These are phyloP conservation scores for Rhytidhysteron rufulum DNA, from an alignment of 2,329 filamentous ascomycete genomes.

Conservation along the genomic window DNA sequence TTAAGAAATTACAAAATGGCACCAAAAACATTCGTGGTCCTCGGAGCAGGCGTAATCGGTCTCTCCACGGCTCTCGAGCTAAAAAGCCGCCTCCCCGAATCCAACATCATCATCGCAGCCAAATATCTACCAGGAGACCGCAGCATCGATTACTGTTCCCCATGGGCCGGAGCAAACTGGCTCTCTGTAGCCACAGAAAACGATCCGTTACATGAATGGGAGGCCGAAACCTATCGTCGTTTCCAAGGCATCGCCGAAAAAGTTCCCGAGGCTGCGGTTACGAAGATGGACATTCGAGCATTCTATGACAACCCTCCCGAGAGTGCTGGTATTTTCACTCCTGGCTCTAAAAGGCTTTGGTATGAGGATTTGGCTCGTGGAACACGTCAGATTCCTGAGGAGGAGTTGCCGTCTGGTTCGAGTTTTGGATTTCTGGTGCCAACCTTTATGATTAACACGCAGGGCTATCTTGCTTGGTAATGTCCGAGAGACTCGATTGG, in stretches of 20 bases:
- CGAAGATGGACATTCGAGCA: slow-evolving; percentile 23
- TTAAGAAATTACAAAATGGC: too few species aligned
- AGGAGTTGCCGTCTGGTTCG: slow-evolving; percentile 31
- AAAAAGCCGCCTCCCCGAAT: slow-evolving; percentile 48
- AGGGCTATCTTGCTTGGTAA: slow-evolving; percentile 35
- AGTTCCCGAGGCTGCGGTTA: slow-evolving; percentile 22
- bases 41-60: slow-evolving; percentile 61
- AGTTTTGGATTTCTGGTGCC: slow-evolving; percentile 32
- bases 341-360: slow-evolving; percentile 35
- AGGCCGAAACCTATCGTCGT: slow-evolving; percentile 25
- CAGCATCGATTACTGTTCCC: slow-evolving; percentile 84
- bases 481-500: too few species aligned
- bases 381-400: slow-evolving; percentile 19
- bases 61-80: slow-evolving; percentile 62
- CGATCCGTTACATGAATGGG: slow-evolving; percentile 27
- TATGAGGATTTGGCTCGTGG: slow-evolving; percentile 41
- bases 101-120: slow-evolving; percentile 67
- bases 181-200: slow-evolving; percentile 49
- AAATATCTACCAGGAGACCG: slow-evolving; percentile 95
- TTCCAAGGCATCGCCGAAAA: slow-evolving; percentile 13
- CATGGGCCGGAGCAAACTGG: slow-evolving; percentile 83
- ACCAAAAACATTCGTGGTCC: slow-evolving; percentile 19
- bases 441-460: slow-evolving; percentile 38
- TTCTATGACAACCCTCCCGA: slow-evolving; percentile 25
- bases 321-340: slow-evolving; percentile 30